phyloP scores from a whole-genome alignment of 2,329 filamentous ascomycete genomes.

The Sporothrix mexicana region DNA sequence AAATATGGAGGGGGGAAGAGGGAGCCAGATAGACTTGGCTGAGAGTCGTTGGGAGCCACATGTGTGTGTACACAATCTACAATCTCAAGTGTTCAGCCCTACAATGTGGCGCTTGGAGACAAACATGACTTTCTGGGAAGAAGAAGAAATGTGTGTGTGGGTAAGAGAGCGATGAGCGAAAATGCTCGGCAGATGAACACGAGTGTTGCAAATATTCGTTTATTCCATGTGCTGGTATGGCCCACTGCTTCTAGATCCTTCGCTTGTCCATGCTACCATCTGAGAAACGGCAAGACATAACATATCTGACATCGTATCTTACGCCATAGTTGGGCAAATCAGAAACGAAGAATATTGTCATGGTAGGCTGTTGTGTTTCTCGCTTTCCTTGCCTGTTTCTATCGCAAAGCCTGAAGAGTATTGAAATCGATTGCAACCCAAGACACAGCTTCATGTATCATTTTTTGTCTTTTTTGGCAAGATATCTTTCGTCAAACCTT shows the following conservation, averaged over 20 bases:
- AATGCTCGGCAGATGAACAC: background rate
- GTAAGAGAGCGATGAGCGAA: background rate
- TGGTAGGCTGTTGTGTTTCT: background rate
- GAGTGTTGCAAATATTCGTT: background rate
- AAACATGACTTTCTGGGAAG: background rate
- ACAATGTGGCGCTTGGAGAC: background rate
- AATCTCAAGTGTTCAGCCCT: constrained; percentile 18
- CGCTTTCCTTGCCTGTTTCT: background rate
- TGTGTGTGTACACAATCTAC: background rate
- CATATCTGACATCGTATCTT: background rate
- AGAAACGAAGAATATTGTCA: background rate
- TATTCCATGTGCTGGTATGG: background rate
- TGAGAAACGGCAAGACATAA: background rate
- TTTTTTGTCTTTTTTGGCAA: background rate
- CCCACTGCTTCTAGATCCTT: background rate
- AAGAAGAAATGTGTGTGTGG: background rate
- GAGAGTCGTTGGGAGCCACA: background rate
- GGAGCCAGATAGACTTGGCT: constrained; percentile 3
- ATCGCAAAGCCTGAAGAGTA: background rate
- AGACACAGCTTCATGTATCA: background rate
- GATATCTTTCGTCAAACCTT: background rate
- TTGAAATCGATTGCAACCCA: background rate
- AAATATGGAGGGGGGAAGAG: background rate
- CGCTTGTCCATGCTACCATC: background rate
- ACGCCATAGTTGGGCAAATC: background rate